Base-by-base conservation (phyloP, 1,284 basidiomycete genomes). In the Fomes fomentarius region DNA sequence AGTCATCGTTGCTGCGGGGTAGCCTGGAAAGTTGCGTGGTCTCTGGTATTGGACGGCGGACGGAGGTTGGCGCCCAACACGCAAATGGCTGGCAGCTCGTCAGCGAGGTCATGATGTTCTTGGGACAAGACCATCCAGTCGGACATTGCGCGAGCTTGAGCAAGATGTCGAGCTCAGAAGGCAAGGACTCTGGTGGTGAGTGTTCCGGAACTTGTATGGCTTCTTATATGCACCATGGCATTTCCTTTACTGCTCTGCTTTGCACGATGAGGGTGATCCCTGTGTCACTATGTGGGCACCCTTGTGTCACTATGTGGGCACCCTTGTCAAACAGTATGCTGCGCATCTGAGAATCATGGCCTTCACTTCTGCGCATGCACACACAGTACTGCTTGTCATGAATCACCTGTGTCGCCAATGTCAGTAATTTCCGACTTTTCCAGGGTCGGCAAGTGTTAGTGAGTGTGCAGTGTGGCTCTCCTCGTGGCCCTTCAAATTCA, bases 21-120 rank as follows among this genome's bases (percentile, higher is more conserved):
- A 73, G 72, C 68, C 73, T 42, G 72, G 71, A 31, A 72, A 72
- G 60, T 55, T 73, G 49, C 66, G n/a, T n/a, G n/a, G n/a, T n/a
- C n/a, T 42, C 25, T 19, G 22, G 25, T n/a, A n/a, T n/a, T n/a
- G n/a, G n/a, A n/a, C n/a, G n/a, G n/a, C 19, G 14, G 28, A 17
- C 1, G n/a, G n/a, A n/a, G 43, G 26, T 28, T 25, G 40, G 35
- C 42, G 37, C 30, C 30, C 69, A 67, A 69, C 66, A 67, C 7
- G 39, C n/a, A n/a, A n/a, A n/a, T n/a, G n/a, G n/a, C 14, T 9
- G 34, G 35, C 56, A 61, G 59, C 39, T 61, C 44, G 51, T 61
- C 4, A 71, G 73, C 46, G 73, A 74, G 61, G 71, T 72, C 38
- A 72, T 74, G 49, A 67, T 71, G 26, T 60, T 68, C n/a, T 7